Evolutionary conservation across 169 alveolate genomes (phyloP), one percentile per base, ranked within the genome.

Genomic region (Neospora caninum): DNA sequence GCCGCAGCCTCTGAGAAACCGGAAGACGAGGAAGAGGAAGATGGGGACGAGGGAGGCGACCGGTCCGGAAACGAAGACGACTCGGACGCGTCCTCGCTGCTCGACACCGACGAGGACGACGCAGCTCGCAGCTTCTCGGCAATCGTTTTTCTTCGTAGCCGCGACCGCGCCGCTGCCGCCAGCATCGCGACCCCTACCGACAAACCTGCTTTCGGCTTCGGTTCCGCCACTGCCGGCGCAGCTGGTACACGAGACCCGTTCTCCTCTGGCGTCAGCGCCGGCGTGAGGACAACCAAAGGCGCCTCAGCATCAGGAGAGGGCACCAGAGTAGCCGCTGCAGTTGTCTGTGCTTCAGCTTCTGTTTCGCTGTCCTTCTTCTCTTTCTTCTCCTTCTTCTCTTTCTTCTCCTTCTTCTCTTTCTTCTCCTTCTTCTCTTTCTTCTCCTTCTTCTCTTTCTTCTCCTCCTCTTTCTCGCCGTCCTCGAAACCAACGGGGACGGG

Each of bases 381-480:
- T 41, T 67, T 38, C 80, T 87, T 54, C 53, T n/a, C 80, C 64
- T 36, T 67, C 36, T 67, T 31, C 86, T 42, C 42, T 29, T 84
- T 49, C 42, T 42, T 84, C 29, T 49, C 91, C 49, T 84, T 49
- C 7, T 84, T 49, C 43, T 84, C 73, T 42, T 87, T 87, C 53
- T 87, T 53, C 6, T 87, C 49, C n/a, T 87, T 87, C 53, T 87
- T 87, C 42, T 45, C 80, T 29, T 45, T 87, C 53, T 87, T 53
- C 43, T 67, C 41, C 43, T 36, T 70, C 41, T 42, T 43, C 78
- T 69, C n/a, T 18, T 69, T 42, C 73, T 69, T 10, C 16, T 25
- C 42, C 93, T 31, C 88, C 31, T 13, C 88, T 31, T 38, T 53
- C 27, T 39, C 93, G 36, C 34, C 80, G 38, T 25, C 94, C 43